Base-by-base conservation (phyloP, 805 yeast genomes). In the Komagataella pseudopastoris region DNA sequence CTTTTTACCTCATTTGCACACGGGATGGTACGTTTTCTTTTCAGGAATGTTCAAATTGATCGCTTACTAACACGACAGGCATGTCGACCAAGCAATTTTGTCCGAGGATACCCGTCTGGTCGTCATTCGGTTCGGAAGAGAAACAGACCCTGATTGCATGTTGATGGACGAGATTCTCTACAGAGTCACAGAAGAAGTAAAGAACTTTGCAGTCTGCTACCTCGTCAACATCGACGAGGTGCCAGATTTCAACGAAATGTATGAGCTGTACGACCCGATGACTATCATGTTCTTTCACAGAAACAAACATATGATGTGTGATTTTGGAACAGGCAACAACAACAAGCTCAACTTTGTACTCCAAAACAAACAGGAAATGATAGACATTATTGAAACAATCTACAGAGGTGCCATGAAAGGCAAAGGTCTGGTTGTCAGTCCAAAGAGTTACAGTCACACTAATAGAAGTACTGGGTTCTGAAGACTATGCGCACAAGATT, bases 221-320 rank as follows among this genome's bases (percentile, higher is more conserved):
- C 73, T 90, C 17, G 88, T 96, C 66, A 96, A 93, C 66, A 88
- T 83, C 8, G 87, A 81, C 53, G 80, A 83, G 59, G 99, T 93
- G 0, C 87, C 91, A 0, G 99, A 89, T 59, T 93, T 93, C 68
- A 91, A 84, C 58, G 74, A 79, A 60, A 87, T 88, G 91, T 89
- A 89, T 63, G 96, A 88, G 63, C 68, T 89, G 47, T 86, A 83
- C 62, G 98, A 90, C 59, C 95, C 96, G 14, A 78, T 88, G 74
- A 83, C 96, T 47, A 72, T 93, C 50, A 93, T 93, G 98, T 90
- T 62, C 91, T 51, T 93, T 65, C 88, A 77, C 68, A 72, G 95
- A 50, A 91, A 91, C 68, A 85, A 88, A 64, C 98, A 91, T 65
- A 90, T 91, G 95, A 81, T 93, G 95, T 88, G 96, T 67, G 99